phyloP scores from a whole-genome alignment of 352 stramenopile species.

The Stephanocyclus meneghinianus region DNA sequence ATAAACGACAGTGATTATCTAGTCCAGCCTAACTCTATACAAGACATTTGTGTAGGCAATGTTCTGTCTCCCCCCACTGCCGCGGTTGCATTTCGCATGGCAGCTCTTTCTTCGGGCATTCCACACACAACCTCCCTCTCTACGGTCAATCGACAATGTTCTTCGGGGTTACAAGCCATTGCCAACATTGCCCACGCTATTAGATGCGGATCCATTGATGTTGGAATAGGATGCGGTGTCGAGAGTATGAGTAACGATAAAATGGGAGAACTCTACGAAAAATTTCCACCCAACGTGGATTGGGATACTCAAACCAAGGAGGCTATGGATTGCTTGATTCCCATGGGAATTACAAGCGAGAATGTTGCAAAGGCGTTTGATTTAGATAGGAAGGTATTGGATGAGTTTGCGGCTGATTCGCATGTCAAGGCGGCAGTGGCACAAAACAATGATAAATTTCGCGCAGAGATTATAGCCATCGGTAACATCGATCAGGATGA shows the following conservation, averaged over 20 bases:
- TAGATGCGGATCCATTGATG: constrained; percentile 67
- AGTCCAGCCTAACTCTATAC: constrained; percentile 46
- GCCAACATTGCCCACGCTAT: constrained; percentile 78
- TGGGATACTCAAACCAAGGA: constrained; percentile 59
- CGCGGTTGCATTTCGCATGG: constrained; percentile 73
- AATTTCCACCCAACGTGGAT: constrained; percentile 68
- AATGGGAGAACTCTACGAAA: constrained; percentile 71
- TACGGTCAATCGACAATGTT: constrained; percentile 80
- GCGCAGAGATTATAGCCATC: constrained; percentile 60
- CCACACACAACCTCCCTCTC: constrained; percentile 58
- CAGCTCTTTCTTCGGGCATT: constrained; percentile 67
- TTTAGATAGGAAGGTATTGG: constrained; percentile 49
- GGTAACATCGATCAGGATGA: constrained; percentile 51
- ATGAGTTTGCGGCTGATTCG: constrained; percentile 56
- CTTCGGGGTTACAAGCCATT: constrained; percentile 77
- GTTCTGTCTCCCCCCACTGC: constrained; percentile 70
- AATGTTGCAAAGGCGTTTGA: constrained; percentile 57
- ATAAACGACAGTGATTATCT: constrained; percentile 16
- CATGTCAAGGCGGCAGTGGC: constrained; percentile 58
- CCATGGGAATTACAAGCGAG: constrained; percentile 70
- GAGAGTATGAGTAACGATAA: constrained; percentile 82
- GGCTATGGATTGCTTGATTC: constrained; percentile 80
- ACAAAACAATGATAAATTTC: constrained; percentile 45
- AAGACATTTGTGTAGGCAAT: constrained; percentile 81
- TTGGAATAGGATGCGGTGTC: constrained; percentile 83